Evolutionary conservation across 192 early-diverging fungal genomes (phyloP).

Genomic region (Endogone sp.): DNA sequence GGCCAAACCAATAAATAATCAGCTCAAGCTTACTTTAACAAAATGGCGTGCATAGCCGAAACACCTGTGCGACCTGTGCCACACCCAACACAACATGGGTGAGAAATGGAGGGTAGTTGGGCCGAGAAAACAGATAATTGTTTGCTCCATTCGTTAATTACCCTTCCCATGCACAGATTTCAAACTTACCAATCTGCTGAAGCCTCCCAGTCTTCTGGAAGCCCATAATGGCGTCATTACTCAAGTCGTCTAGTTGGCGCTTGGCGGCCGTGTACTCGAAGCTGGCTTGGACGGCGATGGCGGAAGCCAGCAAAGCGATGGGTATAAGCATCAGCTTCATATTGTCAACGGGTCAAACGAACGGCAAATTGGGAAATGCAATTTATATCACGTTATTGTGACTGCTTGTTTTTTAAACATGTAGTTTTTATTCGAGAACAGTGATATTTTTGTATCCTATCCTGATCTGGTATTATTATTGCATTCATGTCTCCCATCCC

Average conservation of each 20-base stretch:
- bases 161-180: not conserved
- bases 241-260: not conserved
- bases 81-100: not conserved
- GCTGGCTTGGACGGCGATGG: not conserved
- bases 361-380: not conserved
- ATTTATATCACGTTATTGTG: not conserved
- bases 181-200: not conserved
- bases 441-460: too few relatives aligned
- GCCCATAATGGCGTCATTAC: not conserved
- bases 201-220: not conserved
- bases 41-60: slow-evolving; percentile 45
- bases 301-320: not conserved
- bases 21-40: slow-evolving; percentile 20
- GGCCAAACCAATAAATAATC: not conserved
- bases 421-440: too few relatives aligned
- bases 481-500: too few relatives aligned
- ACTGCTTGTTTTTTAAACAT: too few relatives aligned
- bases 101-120: not conserved
- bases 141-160: too few relatives aligned
- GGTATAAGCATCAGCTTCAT: not conserved
- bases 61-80: slow-evolving; percentile 36
- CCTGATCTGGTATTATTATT: too few relatives aligned
- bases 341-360: not conserved
- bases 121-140: too few relatives aligned
- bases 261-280: not conserved